Evolutionary conservation across 2,329 filamentous ascomycete species (phyloP).

Genomic region (Hypoxylon sp.): DNA sequence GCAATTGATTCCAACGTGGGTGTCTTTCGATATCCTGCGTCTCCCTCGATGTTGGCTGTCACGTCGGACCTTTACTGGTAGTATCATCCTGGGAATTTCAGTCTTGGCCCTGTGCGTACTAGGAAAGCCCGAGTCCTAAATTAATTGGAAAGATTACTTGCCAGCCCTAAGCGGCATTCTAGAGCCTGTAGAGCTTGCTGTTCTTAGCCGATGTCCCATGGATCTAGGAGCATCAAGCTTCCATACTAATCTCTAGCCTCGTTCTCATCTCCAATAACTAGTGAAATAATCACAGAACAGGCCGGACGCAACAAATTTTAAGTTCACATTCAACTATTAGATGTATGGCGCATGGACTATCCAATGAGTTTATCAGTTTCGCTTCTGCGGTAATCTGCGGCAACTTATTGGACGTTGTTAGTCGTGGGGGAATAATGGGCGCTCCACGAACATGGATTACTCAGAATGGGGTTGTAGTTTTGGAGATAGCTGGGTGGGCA

Average conservation of each 20-base stretch:
- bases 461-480: not conserved
- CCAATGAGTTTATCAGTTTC: not conserved
- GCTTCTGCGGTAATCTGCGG: not conserved
- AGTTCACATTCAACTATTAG: constrained; percentile 12
- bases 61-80: not conserved
- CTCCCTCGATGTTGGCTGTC: not conserved
- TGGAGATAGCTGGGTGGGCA: not conserved
- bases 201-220: not conserved
- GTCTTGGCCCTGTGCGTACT: not conserved
- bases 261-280: not conserved
- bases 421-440: not conserved
- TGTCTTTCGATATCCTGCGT: not conserved
- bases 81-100: not conserved
- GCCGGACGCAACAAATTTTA: not conserved
- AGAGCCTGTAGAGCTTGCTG: not conserved
- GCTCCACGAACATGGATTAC: not conserved
- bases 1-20: not conserved
- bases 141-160: not conserved
- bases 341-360: not conserved
- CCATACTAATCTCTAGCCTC: constrained; percentile 9
- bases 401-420: not conserved
- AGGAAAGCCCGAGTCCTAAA: not conserved
- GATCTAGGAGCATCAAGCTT: constrained; percentile 21
- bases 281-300: constrained; percentile 6
- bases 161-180: constrained; percentile 11